Conservation (phyloP, 176 grass and related monocot species). For the Olyra latifolia region DNA sequence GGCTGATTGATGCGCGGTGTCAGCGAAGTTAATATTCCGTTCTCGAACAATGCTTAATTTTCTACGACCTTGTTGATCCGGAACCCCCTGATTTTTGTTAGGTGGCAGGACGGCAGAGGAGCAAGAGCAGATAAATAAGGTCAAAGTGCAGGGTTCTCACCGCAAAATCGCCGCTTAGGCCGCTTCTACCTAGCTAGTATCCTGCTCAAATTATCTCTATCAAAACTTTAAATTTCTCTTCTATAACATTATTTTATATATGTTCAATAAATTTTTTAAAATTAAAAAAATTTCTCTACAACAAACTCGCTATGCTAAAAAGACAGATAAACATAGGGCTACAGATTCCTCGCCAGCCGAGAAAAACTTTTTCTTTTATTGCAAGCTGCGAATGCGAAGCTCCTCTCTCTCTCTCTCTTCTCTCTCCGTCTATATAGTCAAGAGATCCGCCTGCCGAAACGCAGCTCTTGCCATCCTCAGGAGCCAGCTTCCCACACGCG, state of each 20-base stretch:
- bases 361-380: too few species aligned
- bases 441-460: conserved; percentile 14
- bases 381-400: not conserved
- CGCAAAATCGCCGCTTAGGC: not conserved
- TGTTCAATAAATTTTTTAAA: too few species aligned
- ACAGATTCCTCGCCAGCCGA: conserved; percentile 4
- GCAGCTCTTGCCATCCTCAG: conserved; percentile 14
- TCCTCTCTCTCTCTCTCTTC: not conserved
- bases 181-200: too few species aligned
- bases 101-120: not conserved
- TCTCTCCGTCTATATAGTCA: not conserved
- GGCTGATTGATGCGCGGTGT: not conserved
- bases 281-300: too few species aligned
- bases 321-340: too few species aligned
- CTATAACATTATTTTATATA: too few species aligned
- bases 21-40: not conserved
- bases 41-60: not conserved
- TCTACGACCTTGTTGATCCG: not conserved
- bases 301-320: too few species aligned
- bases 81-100: too few species aligned
- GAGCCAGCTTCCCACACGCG: conserved; percentile 7
- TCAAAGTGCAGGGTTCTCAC: not conserved
- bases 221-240: too few species aligned
- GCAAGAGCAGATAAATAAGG: too few species aligned
- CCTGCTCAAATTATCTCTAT: too few species aligned